A percentile compares a stretch with the other conserved stretches of the same genome.
Conservation (phyloP, 345 rosid genomes). For the Pistacia vera region DNA sequence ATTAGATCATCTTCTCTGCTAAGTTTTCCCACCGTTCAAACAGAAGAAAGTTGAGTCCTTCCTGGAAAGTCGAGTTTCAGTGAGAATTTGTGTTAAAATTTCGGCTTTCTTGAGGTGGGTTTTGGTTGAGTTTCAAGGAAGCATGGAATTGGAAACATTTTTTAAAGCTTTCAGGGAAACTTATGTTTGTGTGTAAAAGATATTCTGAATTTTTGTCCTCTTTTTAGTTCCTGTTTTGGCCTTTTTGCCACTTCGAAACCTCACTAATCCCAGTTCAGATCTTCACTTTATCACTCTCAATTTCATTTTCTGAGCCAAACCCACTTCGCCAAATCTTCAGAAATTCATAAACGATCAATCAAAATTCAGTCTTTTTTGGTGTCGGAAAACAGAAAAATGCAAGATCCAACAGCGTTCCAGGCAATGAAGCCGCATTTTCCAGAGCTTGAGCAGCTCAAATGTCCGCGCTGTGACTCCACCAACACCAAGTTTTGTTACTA, state of each 20-base stretch:
- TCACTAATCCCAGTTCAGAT: slow-evolving; percentile 9
- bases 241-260: slow-evolving; percentile 20
- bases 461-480: slow-evolving; percentile 72
- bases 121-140: not conserved
- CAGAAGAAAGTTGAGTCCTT: not conserved
- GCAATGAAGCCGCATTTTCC: slow-evolving; percentile 56
- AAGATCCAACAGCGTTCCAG: slow-evolving; percentile 49
- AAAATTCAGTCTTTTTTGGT: not conserved
- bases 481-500: slow-evolving; percentile 97
- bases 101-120: not conserved
- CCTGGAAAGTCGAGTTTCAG: not conserved
- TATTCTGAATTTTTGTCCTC: slow-evolving; percentile 15
- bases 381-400: slow-evolving; percentile 34
- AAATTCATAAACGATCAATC: not conserved
- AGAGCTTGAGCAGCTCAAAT: slow-evolving; percentile 78
- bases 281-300: not conserved
- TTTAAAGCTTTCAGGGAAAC: not conserved
- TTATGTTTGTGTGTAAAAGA: slow-evolving; percentile 12
- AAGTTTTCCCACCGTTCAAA: no score
- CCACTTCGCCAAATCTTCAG: not conserved
- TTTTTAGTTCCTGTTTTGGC: not conserved
- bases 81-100: not conserved
- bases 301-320: not conserved
- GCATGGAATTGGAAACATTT: not conserved
- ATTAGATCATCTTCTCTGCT: not conserved